phyloP scores from a whole-genome alignment of 1,284 basidiomycete genomes.

The Tremellales sp. region DNA sequence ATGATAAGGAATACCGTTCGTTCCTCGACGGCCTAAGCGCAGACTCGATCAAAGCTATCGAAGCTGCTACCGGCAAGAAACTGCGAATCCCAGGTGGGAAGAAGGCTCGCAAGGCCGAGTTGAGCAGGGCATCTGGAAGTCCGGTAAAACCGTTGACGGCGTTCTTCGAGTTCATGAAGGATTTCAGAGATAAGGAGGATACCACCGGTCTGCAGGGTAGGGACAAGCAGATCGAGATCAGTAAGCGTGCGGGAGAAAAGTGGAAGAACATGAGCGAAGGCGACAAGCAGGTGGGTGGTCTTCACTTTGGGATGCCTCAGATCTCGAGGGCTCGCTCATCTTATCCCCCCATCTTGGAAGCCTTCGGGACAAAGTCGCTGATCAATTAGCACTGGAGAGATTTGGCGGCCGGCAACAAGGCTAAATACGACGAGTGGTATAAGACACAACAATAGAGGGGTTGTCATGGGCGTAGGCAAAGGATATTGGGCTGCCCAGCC shows the following conservation, averaged over 20 bases:
- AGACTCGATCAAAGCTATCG: slow-evolving; percentile 20
- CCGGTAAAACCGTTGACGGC: slow-evolving; percentile 26
- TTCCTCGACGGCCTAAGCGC: slow-evolving; percentile 23
- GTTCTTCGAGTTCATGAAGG: slow-evolving; percentile 29
- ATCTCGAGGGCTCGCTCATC: too few species aligned
- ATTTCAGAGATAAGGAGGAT: slow-evolving; percentile 4
- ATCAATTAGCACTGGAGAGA: slow-evolving; percentile 18
- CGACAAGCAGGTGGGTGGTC: slow-evolving; percentile 33
- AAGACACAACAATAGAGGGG: slow-evolving; percentile 9
- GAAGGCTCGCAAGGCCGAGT: slow-evolving; percentile 8
- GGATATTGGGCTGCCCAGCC: too few species aligned
- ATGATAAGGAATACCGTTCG: slow-evolving; percentile 19
- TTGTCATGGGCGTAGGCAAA: too few species aligned
- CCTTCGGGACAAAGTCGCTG: too few species aligned
- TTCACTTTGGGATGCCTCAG: not conserved
- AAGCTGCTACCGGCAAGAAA: slow-evolving; percentile 23
- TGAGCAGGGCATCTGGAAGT: slow-evolving; percentile 19
- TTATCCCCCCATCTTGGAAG: too few species aligned
- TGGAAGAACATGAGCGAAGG: not conserved
- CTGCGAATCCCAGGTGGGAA: slow-evolving; percentile 24
- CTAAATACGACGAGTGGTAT: slow-evolving; percentile 20
- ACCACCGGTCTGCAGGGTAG: not conserved
- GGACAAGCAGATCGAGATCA: not conserved
- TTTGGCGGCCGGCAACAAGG: slow-evolving; percentile 13
- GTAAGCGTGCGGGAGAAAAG: not conserved